These are phyloP conservation scores for Albizia julibrissin DNA, from an alignment of 306 rosid species.

Conservation along the genomic window DNA sequence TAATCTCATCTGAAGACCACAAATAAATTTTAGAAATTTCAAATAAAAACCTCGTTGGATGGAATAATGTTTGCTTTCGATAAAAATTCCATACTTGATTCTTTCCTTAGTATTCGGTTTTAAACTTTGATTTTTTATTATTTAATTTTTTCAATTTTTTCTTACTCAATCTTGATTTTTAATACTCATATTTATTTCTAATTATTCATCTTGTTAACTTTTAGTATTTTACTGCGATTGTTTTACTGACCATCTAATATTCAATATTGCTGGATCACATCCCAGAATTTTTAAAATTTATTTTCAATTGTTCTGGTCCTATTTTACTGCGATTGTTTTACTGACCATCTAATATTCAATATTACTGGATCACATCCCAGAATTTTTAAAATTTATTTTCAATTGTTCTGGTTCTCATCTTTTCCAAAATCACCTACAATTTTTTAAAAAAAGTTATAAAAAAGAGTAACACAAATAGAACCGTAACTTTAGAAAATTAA, in stretches of 20 bases:
- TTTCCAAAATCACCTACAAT: neutral
- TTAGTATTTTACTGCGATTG: neutral
- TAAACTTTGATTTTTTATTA: neutral
- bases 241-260: no score
- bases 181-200: neutral
- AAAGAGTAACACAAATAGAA: no score
- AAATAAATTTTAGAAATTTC: neutral
- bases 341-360: no score
- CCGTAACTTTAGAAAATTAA: no score
- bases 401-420: neutral
- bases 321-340: no score
- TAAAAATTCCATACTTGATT: neutral
- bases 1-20: neutral
- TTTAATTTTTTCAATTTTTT: neutral
- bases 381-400: no score
- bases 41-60: neutral
- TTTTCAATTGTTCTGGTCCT: neutral
- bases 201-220: neutral
- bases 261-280: neutral
- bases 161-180: no score
- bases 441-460: no score
- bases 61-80: neutral
- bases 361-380: neutral
- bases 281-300: no score
- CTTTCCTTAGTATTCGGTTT: neutral